Conservation (phyloP, 139 green algal genomes). For the Zygnema circumcarinatum region DNA sequence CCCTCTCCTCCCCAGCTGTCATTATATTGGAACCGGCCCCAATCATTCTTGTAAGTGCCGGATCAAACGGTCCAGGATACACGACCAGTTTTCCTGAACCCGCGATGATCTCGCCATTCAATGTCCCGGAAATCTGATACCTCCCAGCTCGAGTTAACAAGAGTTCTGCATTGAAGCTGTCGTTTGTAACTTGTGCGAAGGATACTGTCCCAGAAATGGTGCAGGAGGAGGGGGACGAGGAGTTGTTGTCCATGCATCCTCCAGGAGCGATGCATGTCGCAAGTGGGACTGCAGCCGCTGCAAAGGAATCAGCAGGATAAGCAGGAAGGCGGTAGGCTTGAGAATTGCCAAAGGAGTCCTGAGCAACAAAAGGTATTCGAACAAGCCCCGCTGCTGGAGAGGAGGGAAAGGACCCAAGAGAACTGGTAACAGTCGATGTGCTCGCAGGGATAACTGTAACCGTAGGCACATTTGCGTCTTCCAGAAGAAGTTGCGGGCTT, state of each 20-base stretch:
- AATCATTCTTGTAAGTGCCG: not conserved
- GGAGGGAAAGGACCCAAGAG: not conserved
- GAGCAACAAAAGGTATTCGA: not conserved
- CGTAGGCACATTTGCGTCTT: not conserved
- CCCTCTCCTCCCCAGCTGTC: not conserved
- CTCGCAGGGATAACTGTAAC: not conserved
- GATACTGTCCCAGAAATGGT: not conserved
- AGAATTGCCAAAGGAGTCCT: not conserved
- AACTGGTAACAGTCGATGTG: not conserved
- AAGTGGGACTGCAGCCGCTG: not conserved
- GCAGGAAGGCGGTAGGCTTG: not conserved
- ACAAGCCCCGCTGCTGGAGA: not conserved
- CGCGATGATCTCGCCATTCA: not conserved
- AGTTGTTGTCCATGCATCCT: not conserved
- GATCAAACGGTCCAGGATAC: not conserved
- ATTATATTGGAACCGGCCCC: not conserved
- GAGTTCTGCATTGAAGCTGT: not conserved
- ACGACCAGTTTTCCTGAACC: not conserved
- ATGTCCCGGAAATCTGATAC: not conserved
- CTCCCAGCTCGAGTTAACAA: not conserved
- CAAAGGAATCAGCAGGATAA: not conserved
- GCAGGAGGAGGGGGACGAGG: no score
- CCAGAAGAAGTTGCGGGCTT: not conserved
- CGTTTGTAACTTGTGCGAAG: not conserved
- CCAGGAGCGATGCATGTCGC: not conserved